Percentiles rank a stretch among this genome's conserved stretches.
Evolutionary conservation across 257 asterid genomes (phyloP).

Genomic region (Nicotiana noctiflora): DNA sequence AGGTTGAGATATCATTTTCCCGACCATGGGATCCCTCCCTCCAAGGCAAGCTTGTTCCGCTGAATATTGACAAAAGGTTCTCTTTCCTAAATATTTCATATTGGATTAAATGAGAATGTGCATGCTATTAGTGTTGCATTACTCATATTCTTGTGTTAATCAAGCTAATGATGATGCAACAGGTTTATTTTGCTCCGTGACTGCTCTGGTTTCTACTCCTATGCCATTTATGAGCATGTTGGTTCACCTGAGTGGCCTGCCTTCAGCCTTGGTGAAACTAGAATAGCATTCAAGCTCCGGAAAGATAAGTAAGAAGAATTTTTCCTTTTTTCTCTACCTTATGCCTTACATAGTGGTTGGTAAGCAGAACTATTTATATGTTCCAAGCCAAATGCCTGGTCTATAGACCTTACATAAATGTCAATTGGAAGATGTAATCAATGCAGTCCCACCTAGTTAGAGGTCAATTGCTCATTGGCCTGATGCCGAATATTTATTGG

Average conservation of each 20-base stretch:
- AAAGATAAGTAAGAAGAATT: slow-evolving; percentile 52
- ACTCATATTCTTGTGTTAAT: neutral
- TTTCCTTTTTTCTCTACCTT: neutral
- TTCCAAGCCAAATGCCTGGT: neutral
- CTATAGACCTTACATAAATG: neutral
- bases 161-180: neutral
- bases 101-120: neutral
- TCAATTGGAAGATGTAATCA: neutral
- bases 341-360: neutral
- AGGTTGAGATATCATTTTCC: slow-evolving; percentile 46
- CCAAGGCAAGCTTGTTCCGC: slow-evolving; percentile 35
- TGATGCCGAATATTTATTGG: neutral
- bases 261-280: slow-evolving; percentile 68
- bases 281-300: slow-evolving; percentile 65
- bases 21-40: slow-evolving; percentile 39
- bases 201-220: slow-evolving; percentile 66
- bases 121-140: neutral
- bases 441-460: neutral
- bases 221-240: slow-evolving; percentile 66
- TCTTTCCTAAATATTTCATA: neutral
- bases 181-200: slow-evolving; percentile 69
- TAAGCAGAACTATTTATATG: neutral
- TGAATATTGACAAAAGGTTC: slow-evolving; percentile 69
- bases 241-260: slow-evolving; percentile 75
- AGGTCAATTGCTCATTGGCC: neutral